Percentiles rank a stretch among this genome's conserved stretches.
These are phyloP conservation scores for Aspergillus asperescens DNA, from an alignment of 495 filamentous ascomycete genomes.

Conservation along the genomic window DNA sequence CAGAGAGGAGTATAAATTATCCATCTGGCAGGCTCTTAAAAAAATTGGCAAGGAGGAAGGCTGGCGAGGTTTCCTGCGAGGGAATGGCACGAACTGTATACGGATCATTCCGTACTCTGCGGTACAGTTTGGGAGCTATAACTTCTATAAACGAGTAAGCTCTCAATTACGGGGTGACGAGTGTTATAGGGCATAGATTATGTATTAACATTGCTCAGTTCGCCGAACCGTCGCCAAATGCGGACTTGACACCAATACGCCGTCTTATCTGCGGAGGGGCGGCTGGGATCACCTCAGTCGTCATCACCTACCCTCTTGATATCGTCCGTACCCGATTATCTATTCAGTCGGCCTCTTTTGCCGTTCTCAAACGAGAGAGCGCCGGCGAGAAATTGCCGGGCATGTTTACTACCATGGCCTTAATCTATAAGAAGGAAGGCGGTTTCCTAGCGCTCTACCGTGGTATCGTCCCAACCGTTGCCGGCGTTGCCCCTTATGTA, in stretches of 20 bases:
- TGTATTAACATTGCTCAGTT: slow-evolving; percentile 43
- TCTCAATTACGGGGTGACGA: background rate
- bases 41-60: slow-evolving; percentile 98
- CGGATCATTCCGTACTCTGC: slow-evolving; percentile 97
- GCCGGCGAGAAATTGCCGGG: slow-evolving; percentile 65
- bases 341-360: slow-evolving; percentile 93
- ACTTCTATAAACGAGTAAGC: slow-evolving; percentile 89
- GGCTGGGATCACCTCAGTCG: slow-evolving; percentile 92
- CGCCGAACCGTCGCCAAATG: slow-evolving; percentile 66
- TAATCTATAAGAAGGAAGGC: slow-evolving; percentile 89
- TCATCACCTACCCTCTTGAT: slow-evolving; percentile 76
- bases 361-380: slow-evolving; percentile 52
- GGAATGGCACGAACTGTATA: slow-evolving; percentile 97
- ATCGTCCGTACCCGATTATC: slow-evolving; percentile 94
- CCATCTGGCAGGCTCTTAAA: slow-evolving; percentile 75
- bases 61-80: slow-evolving; percentile 92
- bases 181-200: background rate
- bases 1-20: slow-evolving; percentile 86
- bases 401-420: slow-evolving; percentile 79
- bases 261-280: slow-evolving; percentile 80
- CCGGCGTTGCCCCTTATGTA: slow-evolving; percentile 93
- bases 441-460: slow-evolving; percentile 80
- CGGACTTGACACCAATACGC: slow-evolving; percentile 59
- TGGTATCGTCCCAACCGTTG: slow-evolving; percentile 88
- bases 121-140: slow-evolving; percentile 96